A percentile compares a stretch with the other conserved stretches of the same genome.
These are phyloP conservation scores for Aspergillus sp. DNA, from an alignment of 2,329 filamentous ascomycete species.

Conservation along the genomic window DNA sequence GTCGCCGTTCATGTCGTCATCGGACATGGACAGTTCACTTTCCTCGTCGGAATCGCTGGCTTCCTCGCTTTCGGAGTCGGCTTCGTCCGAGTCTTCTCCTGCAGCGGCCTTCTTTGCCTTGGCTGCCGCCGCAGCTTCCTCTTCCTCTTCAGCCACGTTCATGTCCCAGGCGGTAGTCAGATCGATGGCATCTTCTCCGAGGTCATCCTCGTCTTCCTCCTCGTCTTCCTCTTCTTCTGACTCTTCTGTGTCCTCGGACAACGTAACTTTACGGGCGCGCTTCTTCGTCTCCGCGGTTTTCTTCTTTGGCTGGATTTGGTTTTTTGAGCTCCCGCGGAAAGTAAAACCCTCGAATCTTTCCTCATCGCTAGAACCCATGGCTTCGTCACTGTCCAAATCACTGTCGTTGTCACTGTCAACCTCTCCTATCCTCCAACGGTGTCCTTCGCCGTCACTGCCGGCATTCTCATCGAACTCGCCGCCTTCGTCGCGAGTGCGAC, in stretches of 20 bases:
- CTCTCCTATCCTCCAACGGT: constrained; percentile 77
- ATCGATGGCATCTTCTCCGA: constrained; percentile 64
- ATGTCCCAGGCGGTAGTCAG: constrained; percentile 62
- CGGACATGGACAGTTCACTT: constrained; percentile 41
- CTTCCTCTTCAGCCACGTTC: constrained; percentile 45
- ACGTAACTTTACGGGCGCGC: constrained; percentile 42
- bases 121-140: constrained; percentile 29
- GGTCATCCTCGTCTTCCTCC: constrained; percentile 59
- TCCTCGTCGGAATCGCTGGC: constrained; percentile 48
- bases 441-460: constrained; percentile 81
- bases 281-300: constrained; percentile 24
- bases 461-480: constrained; percentile 62
- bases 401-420: constrained; percentile 67
- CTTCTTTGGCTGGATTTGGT: constrained; percentile 37
- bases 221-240: constrained; percentile 39
- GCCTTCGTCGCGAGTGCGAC: constrained; percentile 37
- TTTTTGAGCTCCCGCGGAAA: constrained; percentile 60
- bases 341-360: constrained; percentile 78
- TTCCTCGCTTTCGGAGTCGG: constrained; percentile 47
- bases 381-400: constrained; percentile 73
- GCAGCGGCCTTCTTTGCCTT: constrained; percentile 28
- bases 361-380: constrained; percentile 85
- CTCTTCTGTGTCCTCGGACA: constrained; percentile 52
- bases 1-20: constrained; percentile 34
- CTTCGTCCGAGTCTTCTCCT: constrained; percentile 35